Conservation (phyloP, 2,329 filamentous ascomycete species). For the Pleomassaria siparia region DNA sequence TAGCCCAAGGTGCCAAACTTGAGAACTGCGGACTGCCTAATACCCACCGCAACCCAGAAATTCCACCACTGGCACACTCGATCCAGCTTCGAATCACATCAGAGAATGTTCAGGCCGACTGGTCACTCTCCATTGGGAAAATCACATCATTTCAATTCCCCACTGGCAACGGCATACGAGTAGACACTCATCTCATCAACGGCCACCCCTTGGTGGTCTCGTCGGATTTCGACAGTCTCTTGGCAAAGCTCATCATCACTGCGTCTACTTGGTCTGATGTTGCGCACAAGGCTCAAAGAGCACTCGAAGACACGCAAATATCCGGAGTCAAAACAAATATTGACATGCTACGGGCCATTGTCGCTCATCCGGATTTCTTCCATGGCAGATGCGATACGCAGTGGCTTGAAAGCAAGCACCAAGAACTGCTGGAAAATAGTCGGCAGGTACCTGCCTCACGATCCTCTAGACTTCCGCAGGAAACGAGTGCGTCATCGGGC, state of each 20-base stretch:
- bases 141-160: constrained; percentile 58
- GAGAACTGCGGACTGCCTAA: constrained; percentile 37
- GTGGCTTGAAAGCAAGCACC: constrained; percentile 59
- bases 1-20: constrained; percentile 55
- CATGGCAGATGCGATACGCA: constrained; percentile 54
- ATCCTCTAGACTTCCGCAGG: background rate
- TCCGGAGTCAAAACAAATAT: constrained; percentile 62
- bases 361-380: constrained; percentile 54
- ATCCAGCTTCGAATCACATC: constrained; percentile 62
- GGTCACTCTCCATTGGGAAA: constrained; percentile 62
- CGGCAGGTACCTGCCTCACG: constrained; percentile 6
- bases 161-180: constrained; percentile 58
- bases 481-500: constrained; percentile 1
- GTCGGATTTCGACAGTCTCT: constrained; percentile 60
- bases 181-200: constrained; percentile 58
- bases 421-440: constrained; percentile 39
- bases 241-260: constrained; percentile 62
- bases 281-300: constrained; percentile 57
- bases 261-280: constrained; percentile 55
- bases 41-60: constrained; percentile 27
- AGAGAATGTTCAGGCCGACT: constrained; percentile 56
- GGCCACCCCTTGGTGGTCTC: constrained; percentile 50
- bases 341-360: constrained; percentile 56
- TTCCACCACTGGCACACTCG: constrained; percentile 47
- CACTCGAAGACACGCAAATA: constrained; percentile 59